phyloP scores from a whole-genome alignment of 2,329 filamentous ascomycete species.

The Aspergillus pseudoterreus region DNA sequence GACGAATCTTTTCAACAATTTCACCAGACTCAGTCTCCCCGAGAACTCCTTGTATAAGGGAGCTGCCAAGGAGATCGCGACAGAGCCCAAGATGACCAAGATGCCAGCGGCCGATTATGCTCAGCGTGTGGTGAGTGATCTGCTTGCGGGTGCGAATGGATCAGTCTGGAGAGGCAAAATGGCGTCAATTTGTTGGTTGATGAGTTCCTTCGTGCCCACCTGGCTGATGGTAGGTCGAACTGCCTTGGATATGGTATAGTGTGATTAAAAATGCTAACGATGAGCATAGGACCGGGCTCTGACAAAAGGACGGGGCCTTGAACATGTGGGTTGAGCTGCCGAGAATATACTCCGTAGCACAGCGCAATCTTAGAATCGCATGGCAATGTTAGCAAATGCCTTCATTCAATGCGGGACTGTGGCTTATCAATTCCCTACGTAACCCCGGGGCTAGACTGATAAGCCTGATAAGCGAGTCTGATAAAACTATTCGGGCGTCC shows the following conservation, averaged over 20 bases:
- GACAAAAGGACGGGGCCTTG: too few species aligned
- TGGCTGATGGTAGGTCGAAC: slow-evolving; percentile 14
- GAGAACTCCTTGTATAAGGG: slow-evolving; percentile 17
- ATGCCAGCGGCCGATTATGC: slow-evolving; percentile 14
- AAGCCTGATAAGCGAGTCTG: not conserved
- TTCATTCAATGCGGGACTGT: too few species aligned
- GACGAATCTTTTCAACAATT: slow-evolving; percentile 14
- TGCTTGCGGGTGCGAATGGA: slow-evolving; percentile 19
- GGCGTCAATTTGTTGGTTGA: slow-evolving; percentile 8
- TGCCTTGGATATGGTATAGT: not conserved
- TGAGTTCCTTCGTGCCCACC: slow-evolving; percentile 6
- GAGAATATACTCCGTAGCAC: too few species aligned
- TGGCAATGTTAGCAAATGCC: too few species aligned
- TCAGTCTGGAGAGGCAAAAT: slow-evolving; percentile 18
- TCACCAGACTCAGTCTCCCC: slow-evolving; percentile 11
- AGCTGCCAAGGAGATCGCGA: slow-evolving; percentile 8
- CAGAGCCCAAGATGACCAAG: not conserved
- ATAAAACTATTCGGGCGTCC: not conserved
- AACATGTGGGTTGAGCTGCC: too few species aligned
- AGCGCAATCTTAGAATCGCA: too few species aligned
- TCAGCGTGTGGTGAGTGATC: slow-evolving; percentile 17
- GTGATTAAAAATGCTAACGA: too few species aligned
- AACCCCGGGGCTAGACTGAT: too few species aligned
- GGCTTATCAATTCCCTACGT: too few species aligned
- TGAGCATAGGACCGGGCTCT: too few species aligned